A percentile compares a stretch with the other conserved stretches of the same genome.
Conservation (phyloP, 768 basidiomycete genomes). For the Trametes elegans region DNA sequence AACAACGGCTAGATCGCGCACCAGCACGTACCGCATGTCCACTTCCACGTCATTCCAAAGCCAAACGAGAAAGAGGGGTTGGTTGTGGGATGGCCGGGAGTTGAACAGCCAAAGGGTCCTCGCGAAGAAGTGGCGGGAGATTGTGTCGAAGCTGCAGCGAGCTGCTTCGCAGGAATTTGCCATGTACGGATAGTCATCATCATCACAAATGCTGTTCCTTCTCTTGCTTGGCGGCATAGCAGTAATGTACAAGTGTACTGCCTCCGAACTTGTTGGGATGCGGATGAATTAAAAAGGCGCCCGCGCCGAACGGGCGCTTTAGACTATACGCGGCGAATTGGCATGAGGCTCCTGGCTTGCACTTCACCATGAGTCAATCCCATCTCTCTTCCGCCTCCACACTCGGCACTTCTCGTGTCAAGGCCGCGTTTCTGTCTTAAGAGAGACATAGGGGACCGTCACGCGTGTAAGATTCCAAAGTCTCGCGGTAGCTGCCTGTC, state of each 20-base stretch:
- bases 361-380: conserved; percentile 18
- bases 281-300: not conserved
- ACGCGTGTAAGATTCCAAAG: not conserved
- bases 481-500: not conserved
- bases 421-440: too few species aligned
- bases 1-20: conserved; percentile 66
- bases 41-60: conserved; percentile 94
- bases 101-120: conserved; percentile 3
- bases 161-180: too few species aligned
- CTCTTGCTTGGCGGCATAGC: too few species aligned
- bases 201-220: too few species aligned
- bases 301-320: not conserved
- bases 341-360: conserved; percentile 4
- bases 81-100: conserved; percentile 74
- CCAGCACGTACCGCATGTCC: conserved; percentile 75
- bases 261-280: not conserved
- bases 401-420: not conserved
- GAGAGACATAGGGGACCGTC: too few species aligned
- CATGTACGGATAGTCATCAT: too few species aligned
- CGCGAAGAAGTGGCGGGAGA: conserved; percentile 1
- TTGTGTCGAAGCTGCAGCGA: not conserved
- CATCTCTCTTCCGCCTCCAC: not conserved
- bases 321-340: not conserved
- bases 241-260: not conserved
- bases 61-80: conserved; percentile 72